phyloP scores from a whole-genome alignment of 1,284 basidiomycete species.

The Boletus sp. region DNA sequence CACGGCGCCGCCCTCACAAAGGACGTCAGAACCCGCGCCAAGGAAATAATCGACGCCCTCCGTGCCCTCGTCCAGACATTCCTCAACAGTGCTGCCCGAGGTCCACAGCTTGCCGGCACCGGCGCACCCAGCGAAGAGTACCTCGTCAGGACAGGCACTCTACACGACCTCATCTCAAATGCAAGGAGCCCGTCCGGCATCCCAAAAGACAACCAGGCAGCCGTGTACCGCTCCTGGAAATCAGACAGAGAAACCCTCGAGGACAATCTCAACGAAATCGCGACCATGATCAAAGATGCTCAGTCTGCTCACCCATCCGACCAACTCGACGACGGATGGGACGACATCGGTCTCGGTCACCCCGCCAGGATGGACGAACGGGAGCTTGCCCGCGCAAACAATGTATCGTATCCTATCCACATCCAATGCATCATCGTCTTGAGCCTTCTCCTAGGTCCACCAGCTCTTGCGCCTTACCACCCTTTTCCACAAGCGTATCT shows the following conservation, averaged over 20 bases:
- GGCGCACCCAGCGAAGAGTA: constrained; percentile 42
- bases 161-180: constrained; percentile 62
- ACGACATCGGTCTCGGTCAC: constrained; percentile 52
- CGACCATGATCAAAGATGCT: constrained; percentile 48
- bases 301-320: constrained; percentile 24
- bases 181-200: constrained; percentile 46
- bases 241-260: constrained; percentile 55
- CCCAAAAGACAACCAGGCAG: constrained; percentile 54
- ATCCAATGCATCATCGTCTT: neutral
- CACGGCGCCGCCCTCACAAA: constrained; percentile 55
- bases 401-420: constrained; percentile 36
- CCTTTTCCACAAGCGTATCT: constrained; percentile 60
- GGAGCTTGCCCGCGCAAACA: constrained; percentile 49
- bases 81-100: constrained; percentile 20
- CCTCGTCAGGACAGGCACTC: constrained; percentile 55
- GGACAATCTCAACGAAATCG: constrained; percentile 59
- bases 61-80: constrained; percentile 42
- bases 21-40: constrained; percentile 43
- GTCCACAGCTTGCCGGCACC: constrained; percentile 17
- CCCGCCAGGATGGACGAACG: constrained; percentile 35
- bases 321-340: constrained; percentile 57
- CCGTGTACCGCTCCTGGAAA: constrained; percentile 55
- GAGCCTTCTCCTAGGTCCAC: constrained; percentile 42
- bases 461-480: constrained; percentile 54
- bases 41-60: constrained; percentile 46